These are phyloP conservation scores for Elsinoe necatrix DNA, from an alignment of 2,329 filamentous ascomycete species.

Conservation along the genomic window DNA sequence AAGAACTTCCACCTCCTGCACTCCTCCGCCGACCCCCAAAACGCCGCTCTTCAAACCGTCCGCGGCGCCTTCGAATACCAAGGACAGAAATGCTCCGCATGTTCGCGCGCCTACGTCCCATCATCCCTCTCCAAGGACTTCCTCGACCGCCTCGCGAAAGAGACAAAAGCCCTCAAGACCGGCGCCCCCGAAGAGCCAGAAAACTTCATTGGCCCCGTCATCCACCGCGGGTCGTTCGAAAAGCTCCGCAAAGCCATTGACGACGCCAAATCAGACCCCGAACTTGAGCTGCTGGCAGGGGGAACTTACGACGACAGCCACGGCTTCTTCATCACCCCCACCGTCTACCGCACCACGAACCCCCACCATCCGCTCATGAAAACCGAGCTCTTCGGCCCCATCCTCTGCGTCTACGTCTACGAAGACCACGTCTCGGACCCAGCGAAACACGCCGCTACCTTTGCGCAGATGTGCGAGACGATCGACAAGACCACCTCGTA, in stretches of 20 bases:
- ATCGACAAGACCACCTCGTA: slow-evolving; percentile 69
- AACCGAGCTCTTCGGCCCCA: slow-evolving; percentile 74
- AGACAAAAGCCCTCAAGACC: slow-evolving; percentile 61
- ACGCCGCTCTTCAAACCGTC: slow-evolving; percentile 72
- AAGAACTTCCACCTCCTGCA: slow-evolving; percentile 91
- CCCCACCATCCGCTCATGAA: slow-evolving; percentile 65
- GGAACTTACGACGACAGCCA: slow-evolving; percentile 68
- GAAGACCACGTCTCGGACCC: slow-evolving; percentile 45
- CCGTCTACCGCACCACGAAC: slow-evolving; percentile 68
- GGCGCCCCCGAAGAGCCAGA: slow-evolving; percentile 61
- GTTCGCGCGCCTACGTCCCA: slow-evolving; percentile 70
- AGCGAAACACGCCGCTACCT: slow-evolving; percentile 39
- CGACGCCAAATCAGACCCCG: slow-evolving; percentile 64
- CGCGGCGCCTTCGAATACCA: slow-evolving; percentile 86
- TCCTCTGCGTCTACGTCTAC: slow-evolving; percentile 69
- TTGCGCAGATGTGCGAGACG: slow-evolving; percentile 51
- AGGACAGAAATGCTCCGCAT: slow-evolving; percentile 85
- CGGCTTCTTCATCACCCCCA: slow-evolving; percentile 78
- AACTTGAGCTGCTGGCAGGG: slow-evolving; percentile 64
- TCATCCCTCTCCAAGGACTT: slow-evolving; percentile 66
- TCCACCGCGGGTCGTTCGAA: slow-evolving; percentile 72
- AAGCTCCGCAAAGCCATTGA: slow-evolving; percentile 72
- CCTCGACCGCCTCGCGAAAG: slow-evolving; percentile 56
- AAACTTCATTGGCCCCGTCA: slow-evolving; percentile 82
- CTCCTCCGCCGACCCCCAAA: slow-evolving; percentile 64